Percentiles rank a stretch among this genome's conserved stretches.
Evolutionary conservation across 176 grass and related monocot species (phyloP).

Genomic region (Rhynchospora breviuscula): DNA sequence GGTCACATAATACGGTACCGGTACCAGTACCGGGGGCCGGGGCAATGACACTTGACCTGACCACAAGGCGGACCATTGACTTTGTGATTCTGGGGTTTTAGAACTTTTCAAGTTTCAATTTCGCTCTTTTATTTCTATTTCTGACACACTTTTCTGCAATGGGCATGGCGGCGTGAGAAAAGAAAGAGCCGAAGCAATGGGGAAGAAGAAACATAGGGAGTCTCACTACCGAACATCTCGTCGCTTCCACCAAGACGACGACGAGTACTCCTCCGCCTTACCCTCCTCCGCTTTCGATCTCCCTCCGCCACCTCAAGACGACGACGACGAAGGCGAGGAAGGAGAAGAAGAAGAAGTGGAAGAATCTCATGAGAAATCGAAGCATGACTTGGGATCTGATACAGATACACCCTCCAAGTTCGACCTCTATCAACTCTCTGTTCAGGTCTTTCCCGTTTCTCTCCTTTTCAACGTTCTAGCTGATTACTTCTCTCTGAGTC

Average conservation of each 20-base stretch:
- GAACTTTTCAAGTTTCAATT: neutral
- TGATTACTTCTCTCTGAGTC: conserved; percentile 18
- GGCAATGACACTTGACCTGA: too few species aligned
- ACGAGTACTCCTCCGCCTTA: conserved; percentile 21
- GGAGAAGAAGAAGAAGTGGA: conserved; percentile 14
- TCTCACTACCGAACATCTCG: conserved; percentile 42
- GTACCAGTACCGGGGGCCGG: too few species aligned
- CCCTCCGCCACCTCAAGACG: conserved; percentile 17
- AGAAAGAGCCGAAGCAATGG: conserved; percentile 30
- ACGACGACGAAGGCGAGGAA: conserved; percentile 29
- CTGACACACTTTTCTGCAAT: neutral
- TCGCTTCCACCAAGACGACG: conserved; percentile 16
- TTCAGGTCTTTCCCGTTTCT: conserved; percentile 46
- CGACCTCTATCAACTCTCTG: conserved; percentile 74
- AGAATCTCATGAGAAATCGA: neutral
- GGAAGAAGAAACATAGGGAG: conserved; percentile 75
- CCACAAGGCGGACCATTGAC: too few species aligned
- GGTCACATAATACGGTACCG: too few species aligned
- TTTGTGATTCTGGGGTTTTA: neutral
- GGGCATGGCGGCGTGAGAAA: neutral
- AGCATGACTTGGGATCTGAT: neutral
- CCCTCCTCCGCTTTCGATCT: conserved; percentile 20
- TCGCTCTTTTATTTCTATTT: neutral
- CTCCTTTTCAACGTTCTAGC: neutral
- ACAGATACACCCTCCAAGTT: conserved; percentile 62